Base-by-base conservation (phyloP, 768 basidiomycete species). In the Floccularia luteovirens region DNA sequence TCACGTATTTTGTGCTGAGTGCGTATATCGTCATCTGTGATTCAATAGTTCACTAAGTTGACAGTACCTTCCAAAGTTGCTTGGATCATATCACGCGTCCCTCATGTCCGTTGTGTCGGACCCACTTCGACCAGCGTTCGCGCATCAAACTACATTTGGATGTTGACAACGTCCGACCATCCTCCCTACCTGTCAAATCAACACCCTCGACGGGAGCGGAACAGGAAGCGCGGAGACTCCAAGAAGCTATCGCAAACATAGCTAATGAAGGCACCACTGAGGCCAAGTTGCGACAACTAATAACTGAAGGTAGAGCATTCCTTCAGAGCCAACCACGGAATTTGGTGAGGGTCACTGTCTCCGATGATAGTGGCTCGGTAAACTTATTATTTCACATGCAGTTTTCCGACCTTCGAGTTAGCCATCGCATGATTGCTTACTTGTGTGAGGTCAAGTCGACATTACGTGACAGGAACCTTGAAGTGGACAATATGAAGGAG, bases 21-120 rank as follows among this genome's bases (percentile, higher is more conserved):
- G 40, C 41, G 69, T 64, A 5, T 27, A n/a, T 31, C 32, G 5
- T 35, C n/a, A 27, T 11, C 31, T 2, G 22, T 33, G 24, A 40
- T 38, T 43, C 13, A 24, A 36, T 38, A 28, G 32, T 37, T 42
- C 36, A 36, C 23, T 34, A 28, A 32, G 48, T 37, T 16, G 41
- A 41, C 41, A 44, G 24, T 38, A 30, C 38, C 12, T n/a, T 24
- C 13, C 36, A 7, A 49, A 82, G 81, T 36, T 83, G 82, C 53
- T 63, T 83, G 36, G 54, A 69, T 25, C 62, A 68, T 41, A 52
- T 83, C 41, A 61, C 60, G 37, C 64, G 65, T 39, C 59, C 62
- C 30, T 58, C 56, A 36, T 86, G 83, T 50, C 82, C 83, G 33
- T 59, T 87, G 35, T 87, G 83, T 60, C 75, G 82, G 31, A 61